Evolutionary conservation across 768 basidiomycete species (phyloP).

Genomic region (Tricholoma terreum): DNA sequence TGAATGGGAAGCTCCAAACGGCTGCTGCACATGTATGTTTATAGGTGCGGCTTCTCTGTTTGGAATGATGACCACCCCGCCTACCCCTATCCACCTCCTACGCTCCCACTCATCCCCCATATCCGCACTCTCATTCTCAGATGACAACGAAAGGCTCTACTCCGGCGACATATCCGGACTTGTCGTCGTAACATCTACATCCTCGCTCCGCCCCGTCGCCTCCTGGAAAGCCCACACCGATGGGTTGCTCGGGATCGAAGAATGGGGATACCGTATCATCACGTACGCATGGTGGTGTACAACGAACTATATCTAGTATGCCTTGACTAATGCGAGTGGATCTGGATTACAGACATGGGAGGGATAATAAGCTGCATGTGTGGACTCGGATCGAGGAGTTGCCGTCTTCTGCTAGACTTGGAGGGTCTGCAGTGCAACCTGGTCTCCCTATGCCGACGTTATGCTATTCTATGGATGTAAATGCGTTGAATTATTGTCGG

Average conservation of each 20-base stretch:
- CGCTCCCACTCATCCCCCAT: conserved; percentile 70
- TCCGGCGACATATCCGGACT: conserved; percentile 81
- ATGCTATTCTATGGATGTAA: conserved; percentile 77
- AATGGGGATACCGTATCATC: conserved; percentile 63
- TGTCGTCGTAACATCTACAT: conserved; percentile 75
- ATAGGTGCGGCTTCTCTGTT: too few species aligned
- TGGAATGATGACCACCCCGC: conserved; percentile 16
- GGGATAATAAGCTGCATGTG: conserved; percentile 83
- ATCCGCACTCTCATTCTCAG: conserved; percentile 57
- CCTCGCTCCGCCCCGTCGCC: conserved; percentile 67
- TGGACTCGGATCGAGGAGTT: conserved; percentile 56
- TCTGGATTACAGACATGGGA: conserved; percentile 56
- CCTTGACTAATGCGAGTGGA: conserved; percentile 1
- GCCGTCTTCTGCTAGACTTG: conserved; percentile 40
- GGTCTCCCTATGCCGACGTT: conserved; percentile 49
- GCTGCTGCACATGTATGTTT: too few species aligned
- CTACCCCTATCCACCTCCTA: conserved; percentile 68
- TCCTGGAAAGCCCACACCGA: conserved; percentile 80
- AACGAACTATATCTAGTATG: background rate
- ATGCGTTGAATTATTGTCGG: conserved; percentile 91
- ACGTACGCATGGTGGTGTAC: conserved; percentile 56
- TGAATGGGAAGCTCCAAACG: background rate
- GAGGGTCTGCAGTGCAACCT: conserved; percentile 55
- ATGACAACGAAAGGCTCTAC: conserved; percentile 77
- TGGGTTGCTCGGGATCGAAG: conserved; percentile 74